These are phyloP conservation scores for Cylindrotheca closterium DNA, from an alignment of 108 stramenopile genomes.

Conservation along the genomic window DNA sequence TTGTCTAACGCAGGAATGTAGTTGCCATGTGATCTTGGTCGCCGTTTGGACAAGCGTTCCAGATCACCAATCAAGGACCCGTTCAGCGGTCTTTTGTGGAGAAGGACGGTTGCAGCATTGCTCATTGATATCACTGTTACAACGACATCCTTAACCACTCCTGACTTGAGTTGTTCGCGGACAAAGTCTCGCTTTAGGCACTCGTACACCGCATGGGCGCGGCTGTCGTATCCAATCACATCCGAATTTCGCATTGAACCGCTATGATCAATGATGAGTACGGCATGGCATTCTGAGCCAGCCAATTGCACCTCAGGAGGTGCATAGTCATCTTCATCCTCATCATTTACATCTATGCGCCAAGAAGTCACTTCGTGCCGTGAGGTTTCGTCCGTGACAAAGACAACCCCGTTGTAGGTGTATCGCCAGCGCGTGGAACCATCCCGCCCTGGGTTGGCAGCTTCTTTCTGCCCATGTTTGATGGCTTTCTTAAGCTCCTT, in stretches of 20 bases:
- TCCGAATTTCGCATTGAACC: not conserved
- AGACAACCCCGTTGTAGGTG: not conserved
- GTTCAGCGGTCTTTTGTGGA: not conserved
- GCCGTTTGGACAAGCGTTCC: not conserved
- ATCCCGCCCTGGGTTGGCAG: slow-evolving; percentile 2
- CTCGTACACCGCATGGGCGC: not conserved
- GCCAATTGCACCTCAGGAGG: slow-evolving; percentile 1
- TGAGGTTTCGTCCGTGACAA: not conserved
- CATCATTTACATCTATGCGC: not conserved
- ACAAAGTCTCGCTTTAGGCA: not conserved
- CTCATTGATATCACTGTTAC: not conserved
- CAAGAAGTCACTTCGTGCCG: slow-evolving; percentile 3
- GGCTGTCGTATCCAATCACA: not conserved
- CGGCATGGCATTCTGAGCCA: slow-evolving; percentile 1
- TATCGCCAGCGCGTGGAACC: slow-evolving; percentile 1
- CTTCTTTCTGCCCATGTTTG: slow-evolving; percentile 1
- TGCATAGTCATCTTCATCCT: not conserved
- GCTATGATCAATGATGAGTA: slow-evolving; percentile 1
- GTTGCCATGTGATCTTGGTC: slow-evolving; percentile 3
- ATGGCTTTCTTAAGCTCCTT: not conserved
- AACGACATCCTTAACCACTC: slow-evolving; percentile 2
- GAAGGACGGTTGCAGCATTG: not conserved
- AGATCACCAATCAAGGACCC: not conserved
- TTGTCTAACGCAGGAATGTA: slow-evolving; percentile 3
- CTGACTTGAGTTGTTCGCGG: not conserved